Evolutionary conservation across 208 protist species (phyloP), one percentile per base, ranked within the genome.

Genomic region (Trypanosoma boissoni): DNA sequence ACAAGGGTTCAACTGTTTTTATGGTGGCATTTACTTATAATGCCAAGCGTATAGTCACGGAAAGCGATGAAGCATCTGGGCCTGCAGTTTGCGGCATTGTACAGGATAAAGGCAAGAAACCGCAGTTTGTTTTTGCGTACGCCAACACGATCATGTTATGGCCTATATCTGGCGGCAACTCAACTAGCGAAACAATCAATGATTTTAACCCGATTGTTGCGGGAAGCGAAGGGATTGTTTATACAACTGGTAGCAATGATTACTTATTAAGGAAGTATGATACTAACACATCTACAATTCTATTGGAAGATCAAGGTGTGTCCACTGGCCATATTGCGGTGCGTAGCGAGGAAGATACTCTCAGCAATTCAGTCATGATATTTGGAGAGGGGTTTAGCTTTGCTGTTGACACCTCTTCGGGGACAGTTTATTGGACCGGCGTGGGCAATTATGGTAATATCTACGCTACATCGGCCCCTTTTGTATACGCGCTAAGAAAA

Each of bases 371-470:
- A 9, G 58, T 48, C 23, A 39, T 64, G n/a, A 20, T 64, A 21
- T 56, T 49, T 55, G 58, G 58, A 34, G 23, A 45, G 6, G n/a
- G 6, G 9, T 64, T 64, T 37, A 56, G 16, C 29, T 56, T 64
- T 42, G 58, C 58, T 14, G 48, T 56, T 31, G 36, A 56, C 23
- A 64, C 58, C 24, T 64, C 58, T 20, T 31, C 36, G 14, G 23
- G 45, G 12, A 52, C 41, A 29, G 14, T 36, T 50, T 50, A 44
- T 3, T 68, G 53, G 61, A 24, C 0, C 10, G 61, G 51, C 4
- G 24, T 5, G 46, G 46, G 36, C 18, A 41, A 20, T 36, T 6
- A 16, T 34, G 26, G 2, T 24, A 27, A 20, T 10, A 41, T n/a
- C 18, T 55, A 39, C 32, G 31, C 18, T 27, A 48, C 61, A 24